Evolutionary conservation across 1,139 yeast genomes (phyloP).

Genomic region (Debaryomyces nepalensis): DNA sequence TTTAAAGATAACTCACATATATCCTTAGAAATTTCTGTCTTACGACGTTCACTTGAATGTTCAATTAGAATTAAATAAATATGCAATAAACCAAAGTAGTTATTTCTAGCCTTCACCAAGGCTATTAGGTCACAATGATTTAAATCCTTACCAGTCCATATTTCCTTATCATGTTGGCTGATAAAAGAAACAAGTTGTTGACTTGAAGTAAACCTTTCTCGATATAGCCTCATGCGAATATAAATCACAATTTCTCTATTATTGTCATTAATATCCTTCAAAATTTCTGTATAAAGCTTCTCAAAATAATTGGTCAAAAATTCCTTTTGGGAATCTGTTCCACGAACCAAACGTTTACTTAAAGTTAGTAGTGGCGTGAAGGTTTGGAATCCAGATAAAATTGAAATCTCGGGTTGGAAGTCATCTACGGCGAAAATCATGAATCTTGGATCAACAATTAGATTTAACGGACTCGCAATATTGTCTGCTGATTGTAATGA

Average conservation of each 20-base stretch:
- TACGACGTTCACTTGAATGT: background rate
- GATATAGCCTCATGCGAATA: slow-evolving; percentile 1
- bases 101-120: slow-evolving; percentile 11
- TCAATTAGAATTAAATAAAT: slow-evolving; percentile 14
- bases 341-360: slow-evolving; percentile 4
- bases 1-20: slow-evolving; percentile 20
- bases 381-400: slow-evolving; percentile 6
- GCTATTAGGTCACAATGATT: slow-evolving; percentile 2
- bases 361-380: slow-evolving; percentile 11
- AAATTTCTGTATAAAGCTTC: background rate
- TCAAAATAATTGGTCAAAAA: slow-evolving; percentile 2
- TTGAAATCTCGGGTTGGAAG: background rate
- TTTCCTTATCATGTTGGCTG: slow-evolving; percentile 4
- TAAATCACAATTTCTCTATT: background rate
- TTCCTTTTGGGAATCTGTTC: background rate
- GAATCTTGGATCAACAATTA: slow-evolving; percentile 23
- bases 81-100: slow-evolving; percentile 15
- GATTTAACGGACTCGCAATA: background rate
- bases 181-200: slow-evolving; percentile 3
- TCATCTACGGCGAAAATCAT: slow-evolving; percentile 18
- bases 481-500: slow-evolving; percentile 19
- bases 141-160: slow-evolving; percentile 8
- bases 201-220: slow-evolving; percentile 2
- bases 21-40: slow-evolving; percentile 17
- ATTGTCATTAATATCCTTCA: background rate